Evolutionary conservation across 768 basidiomycete species (phyloP), one percentile per base, ranked within the genome.

Genomic region (Pleurotus platypus): DNA sequence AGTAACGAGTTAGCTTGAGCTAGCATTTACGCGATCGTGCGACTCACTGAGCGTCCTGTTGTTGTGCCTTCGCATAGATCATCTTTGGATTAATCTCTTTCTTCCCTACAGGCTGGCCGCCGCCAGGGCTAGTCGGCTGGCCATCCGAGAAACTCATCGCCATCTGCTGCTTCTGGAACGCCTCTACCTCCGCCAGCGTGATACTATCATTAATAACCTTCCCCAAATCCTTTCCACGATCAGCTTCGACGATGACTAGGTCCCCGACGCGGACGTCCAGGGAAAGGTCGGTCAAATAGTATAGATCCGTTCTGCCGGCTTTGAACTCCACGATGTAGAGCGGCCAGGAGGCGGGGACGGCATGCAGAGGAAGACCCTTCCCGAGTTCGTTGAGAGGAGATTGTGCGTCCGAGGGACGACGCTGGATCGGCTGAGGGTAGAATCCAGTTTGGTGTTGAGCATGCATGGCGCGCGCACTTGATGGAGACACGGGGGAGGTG

Each of bases 301-400:
- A 98, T 24, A 99, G 74, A 70, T 98, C 96, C 60, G 94, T 94
- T 40, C 96, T 85, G 0, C 94, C 93, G 0, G 95, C 95, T 73
- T 98, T 99, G 81, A 99, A 99, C 70, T 97, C 91, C 64, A 98
- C 90, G 63, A 98, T 95, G 78, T 84, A 98, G 6, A 99, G 81
- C n/a, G 90, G 93, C 77, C 89, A 92, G 37, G 86, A 84, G 11
- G 88, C 69, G 0, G 94, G 88, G 42, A 99, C 87, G 48, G 89
- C 71, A 67, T 88, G 85, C 15, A 98, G 79, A 0, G 94, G 93
- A 0, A 98, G 83, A 37, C 96, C 96, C 66, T 88, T 89, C 49
- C 96, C 95, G 20, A 96, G 85, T 9, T 94, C 78, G n/a, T 68
- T 64, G 50, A 78, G 71, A 35, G 68, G 58, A n/a, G 61, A 43